phyloP scores from a whole-genome alignment of 139 green algal genomes.

The Tetraselmis striata region DNA sequence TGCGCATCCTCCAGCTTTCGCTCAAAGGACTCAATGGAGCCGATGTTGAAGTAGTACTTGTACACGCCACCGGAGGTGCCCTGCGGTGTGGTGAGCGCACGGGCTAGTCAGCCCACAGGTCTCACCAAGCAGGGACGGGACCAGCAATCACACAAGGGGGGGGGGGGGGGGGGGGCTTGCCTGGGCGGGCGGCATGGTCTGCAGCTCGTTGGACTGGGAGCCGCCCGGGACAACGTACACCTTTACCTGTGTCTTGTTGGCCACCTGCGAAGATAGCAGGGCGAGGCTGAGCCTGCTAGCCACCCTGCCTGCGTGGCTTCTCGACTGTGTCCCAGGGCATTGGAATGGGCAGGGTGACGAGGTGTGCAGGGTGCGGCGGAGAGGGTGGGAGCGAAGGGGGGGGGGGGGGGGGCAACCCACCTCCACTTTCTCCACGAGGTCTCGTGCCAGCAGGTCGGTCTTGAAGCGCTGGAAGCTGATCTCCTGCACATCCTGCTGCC shows the following conservation, averaged over 20 bases:
- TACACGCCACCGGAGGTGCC: constrained; percentile 23
- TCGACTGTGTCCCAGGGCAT: no score
- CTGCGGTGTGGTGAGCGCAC: no score
- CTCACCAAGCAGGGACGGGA: no score
- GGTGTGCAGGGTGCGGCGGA: no score
- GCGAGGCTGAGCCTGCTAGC: constrained; percentile 30
- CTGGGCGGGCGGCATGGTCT: constrained; percentile 1
- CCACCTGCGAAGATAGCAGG: constrained; percentile 46
- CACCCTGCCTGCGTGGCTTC: no score
- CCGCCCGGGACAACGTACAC: constrained; percentile 34
- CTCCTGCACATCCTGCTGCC: constrained; percentile 53
- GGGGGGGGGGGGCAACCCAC: neutral
- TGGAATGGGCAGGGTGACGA: no score
- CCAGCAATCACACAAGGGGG: no score
- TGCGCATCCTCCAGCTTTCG: constrained; percentile 93
- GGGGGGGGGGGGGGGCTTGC: no score
- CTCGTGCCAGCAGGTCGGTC: constrained; percentile 71
- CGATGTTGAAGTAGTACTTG: constrained; percentile 96
- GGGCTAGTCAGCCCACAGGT: no score
- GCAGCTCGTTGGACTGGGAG: neutral
- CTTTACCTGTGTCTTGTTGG: constrained; percentile 84
- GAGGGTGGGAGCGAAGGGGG: no score
- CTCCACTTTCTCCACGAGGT: constrained; percentile 79
- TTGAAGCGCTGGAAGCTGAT: constrained; percentile 91
- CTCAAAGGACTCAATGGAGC: constrained; percentile 90